phyloP scores from a whole-genome alignment of 352 stramenopile species.

The Pythium folliculosum region DNA sequence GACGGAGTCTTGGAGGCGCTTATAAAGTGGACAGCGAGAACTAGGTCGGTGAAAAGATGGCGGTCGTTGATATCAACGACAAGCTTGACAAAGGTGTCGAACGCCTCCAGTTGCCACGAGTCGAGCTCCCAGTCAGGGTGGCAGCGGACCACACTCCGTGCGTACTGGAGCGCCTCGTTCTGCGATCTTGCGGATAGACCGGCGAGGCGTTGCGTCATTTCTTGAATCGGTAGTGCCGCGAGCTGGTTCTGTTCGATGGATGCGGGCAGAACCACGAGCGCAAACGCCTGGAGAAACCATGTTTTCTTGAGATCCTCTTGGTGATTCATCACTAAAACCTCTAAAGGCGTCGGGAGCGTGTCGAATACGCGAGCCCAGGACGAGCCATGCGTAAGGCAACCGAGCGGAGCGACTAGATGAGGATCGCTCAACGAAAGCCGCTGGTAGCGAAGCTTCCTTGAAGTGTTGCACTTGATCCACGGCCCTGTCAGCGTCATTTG shows the following conservation, averaged over 20 bases:
- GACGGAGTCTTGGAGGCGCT: too few relatives aligned
- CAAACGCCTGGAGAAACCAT: not conserved
- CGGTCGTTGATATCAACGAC: too few relatives aligned
- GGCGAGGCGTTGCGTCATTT: not conserved
- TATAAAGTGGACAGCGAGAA: too few relatives aligned
- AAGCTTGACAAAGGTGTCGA: not conserved
- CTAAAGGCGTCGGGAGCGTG: too few relatives aligned
- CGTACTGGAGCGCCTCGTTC: not conserved
- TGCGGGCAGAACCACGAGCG: conserved; percentile 6
- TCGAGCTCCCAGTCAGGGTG: not conserved
- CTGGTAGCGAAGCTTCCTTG: not conserved
- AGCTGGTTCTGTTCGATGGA: not conserved
- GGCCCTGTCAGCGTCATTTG: not conserved
- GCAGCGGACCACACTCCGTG: not conserved
- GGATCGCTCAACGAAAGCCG: not conserved
- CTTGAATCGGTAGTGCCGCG: not conserved
- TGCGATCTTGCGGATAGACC: not conserved
- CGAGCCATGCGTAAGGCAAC: too few relatives aligned
- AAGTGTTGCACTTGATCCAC: not conserved
- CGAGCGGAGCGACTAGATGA: not conserved
- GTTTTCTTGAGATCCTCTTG: not conserved
- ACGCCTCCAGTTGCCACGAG: not conserved
- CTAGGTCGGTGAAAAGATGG: too few relatives aligned
- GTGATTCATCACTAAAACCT: too few relatives aligned
- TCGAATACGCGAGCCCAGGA: not conserved